Percentiles rank a stretch among this genome's conserved stretches.
These are phyloP conservation scores for Pythium aphanidermatum DNA, from an alignment of 352 stramenopile genomes.

Conservation along the genomic window DNA sequence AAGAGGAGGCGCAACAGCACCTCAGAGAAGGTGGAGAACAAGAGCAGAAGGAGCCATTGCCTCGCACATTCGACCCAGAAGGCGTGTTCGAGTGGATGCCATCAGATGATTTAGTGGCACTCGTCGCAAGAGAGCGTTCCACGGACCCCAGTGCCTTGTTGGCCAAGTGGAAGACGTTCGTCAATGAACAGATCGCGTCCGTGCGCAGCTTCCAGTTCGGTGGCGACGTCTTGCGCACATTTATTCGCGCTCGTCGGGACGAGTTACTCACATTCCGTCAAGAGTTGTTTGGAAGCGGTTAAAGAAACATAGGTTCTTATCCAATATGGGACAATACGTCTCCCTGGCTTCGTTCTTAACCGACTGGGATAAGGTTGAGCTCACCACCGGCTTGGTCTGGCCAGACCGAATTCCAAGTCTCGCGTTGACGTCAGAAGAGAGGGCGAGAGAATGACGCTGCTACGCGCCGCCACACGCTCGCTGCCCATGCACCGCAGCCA, in stretches of 20 bases:
- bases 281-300: conserved; percentile 53
- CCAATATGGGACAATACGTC: no score
- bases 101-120: conserved; percentile 17
- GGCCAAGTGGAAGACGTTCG: conserved; percentile 32
- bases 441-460: conserved; percentile 7
- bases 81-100: conserved; percentile 63
- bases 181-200: conserved; percentile 36
- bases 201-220: conserved; percentile 59
- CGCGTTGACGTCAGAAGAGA: no score
- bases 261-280: conserved; percentile 49
- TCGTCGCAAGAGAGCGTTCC: conserved; percentile 2
- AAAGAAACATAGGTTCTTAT: no score
- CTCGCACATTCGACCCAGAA: conserved; percentile 30
- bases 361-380: no score
- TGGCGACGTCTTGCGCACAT: conserved; percentile 40
- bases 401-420: no score
- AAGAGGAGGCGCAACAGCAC: neutral
- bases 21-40: neutral
- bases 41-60: neutral
- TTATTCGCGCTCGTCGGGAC: conserved; percentile 54
- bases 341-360: no score
- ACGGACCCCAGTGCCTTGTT: conserved; percentile 11
- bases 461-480: conserved; percentile 2
- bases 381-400: no score
- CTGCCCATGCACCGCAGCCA: conserved; percentile 5